phyloP scores from a whole-genome alignment of 78 protist genomes.

The Cyanophora paradoxa region DNA sequence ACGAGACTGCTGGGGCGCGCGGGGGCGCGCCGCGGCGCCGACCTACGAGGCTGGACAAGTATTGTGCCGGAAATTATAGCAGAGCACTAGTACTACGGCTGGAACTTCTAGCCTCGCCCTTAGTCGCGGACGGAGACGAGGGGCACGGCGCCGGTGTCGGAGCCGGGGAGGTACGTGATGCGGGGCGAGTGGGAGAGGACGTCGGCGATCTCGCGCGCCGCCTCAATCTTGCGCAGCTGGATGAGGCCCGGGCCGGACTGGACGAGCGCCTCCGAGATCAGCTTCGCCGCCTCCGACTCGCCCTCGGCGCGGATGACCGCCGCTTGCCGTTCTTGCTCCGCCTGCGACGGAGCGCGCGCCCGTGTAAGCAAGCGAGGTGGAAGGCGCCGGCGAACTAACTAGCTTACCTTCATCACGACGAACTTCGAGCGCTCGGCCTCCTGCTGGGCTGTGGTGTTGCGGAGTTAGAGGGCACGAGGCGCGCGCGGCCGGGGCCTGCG shows the following conservation, averaged over 20 bases:
- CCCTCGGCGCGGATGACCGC: constrained; percentile 71
- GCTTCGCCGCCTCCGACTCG: constrained; percentile 59
- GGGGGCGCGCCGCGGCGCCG: too few species aligned
- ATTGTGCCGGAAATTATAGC: too few species aligned
- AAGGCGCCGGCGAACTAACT: too few species aligned
- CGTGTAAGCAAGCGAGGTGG: too few species aligned
- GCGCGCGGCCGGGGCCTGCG: too few species aligned
- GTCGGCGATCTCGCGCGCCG: constrained; percentile 59
- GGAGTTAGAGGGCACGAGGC: too few species aligned
- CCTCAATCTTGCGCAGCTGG: constrained; percentile 32
- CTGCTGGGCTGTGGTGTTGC: constrained; percentile 81
- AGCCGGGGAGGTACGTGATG: constrained; percentile 48
- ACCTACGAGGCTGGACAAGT: too few species aligned
- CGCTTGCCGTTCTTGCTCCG: constrained; percentile 65
- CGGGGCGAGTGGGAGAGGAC: constrained; percentile 38
- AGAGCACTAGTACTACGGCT: too few species aligned
- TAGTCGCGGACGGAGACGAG: too few species aligned
- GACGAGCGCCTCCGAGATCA: constrained; percentile 16
- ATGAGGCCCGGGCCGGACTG: neutral
- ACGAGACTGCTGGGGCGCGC: too few species aligned
- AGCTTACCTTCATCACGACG: constrained; percentile 42
- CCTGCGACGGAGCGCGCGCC: neutral
- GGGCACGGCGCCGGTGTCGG: too few species aligned
- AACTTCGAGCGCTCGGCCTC: constrained; percentile 63
- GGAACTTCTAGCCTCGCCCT: too few species aligned